phyloP scores from a whole-genome alignment of 2,329 filamentous ascomycete genomes.

The Byssochlamys sp. region DNA sequence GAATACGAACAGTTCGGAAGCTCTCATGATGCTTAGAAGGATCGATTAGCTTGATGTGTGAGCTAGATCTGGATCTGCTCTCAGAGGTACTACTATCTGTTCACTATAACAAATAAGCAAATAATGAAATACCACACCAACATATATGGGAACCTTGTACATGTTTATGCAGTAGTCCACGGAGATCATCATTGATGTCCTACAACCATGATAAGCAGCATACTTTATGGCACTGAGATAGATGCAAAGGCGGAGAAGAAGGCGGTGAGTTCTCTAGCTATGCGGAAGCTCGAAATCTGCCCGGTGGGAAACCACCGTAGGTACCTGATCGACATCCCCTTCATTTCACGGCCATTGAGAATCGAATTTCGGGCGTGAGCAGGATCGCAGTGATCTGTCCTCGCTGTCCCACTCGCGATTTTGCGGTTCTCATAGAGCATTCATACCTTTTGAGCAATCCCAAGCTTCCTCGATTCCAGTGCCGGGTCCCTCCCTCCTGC shows the following conservation, averaged over 20 bases:
- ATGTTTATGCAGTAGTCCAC: too few species aligned
- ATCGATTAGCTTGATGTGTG: background rate
- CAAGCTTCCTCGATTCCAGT: background rate
- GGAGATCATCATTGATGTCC: background rate
- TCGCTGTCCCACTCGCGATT: background rate
- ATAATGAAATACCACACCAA: background rate
- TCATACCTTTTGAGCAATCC: background rate
- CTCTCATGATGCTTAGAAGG: conserved; percentile 8
- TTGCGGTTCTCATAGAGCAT: background rate
- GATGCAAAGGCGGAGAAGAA: background rate
- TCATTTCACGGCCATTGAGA: background rate
- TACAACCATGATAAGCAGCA: background rate
- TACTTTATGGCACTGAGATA: too few species aligned
- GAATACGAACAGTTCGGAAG: conserved; percentile 50
- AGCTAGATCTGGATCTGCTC: too few species aligned
- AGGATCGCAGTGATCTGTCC: background rate
- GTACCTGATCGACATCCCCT: background rate
- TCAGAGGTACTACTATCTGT: background rate
- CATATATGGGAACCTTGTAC: background rate
- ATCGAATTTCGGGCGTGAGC: background rate
- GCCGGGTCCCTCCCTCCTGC: background rate
- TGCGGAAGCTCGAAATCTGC: background rate
- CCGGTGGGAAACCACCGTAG: background rate
- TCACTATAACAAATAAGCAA: background rate
- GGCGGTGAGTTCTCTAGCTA: background rate